Conservation (phyloP, 148 eudicot genomes). For the Rhododendron griersonianum region DNA sequence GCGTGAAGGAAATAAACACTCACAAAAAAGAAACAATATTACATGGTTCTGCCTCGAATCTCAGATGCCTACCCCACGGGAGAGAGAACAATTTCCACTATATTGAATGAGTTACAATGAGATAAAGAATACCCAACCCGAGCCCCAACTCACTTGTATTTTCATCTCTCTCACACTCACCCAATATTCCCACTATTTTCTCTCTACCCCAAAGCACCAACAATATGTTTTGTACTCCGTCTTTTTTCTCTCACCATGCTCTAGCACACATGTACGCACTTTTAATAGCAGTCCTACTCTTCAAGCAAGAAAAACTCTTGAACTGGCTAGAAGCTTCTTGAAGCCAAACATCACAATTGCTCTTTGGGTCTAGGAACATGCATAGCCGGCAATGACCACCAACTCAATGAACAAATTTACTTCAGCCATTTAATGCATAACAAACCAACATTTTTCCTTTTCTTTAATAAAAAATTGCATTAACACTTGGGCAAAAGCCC, state of each 20-base stretch:
- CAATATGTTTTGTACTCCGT: background rate
- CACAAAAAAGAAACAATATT: background rate
- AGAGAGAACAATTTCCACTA: background rate
- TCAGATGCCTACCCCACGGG: background rate
- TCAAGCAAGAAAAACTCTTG: background rate
- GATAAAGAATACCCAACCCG: background rate
- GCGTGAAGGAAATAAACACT: background rate
- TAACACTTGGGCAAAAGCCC: background rate
- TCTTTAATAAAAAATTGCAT: background rate
- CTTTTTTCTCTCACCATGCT: background rate
- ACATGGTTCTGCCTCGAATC: background rate
- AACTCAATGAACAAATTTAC: background rate
- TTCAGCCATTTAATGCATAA: background rate
- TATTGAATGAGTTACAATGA: background rate
- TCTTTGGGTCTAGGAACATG: background rate
- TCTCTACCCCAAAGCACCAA: background rate
- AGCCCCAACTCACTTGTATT: background rate
- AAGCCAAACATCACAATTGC: background rate
- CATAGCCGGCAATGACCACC: background rate
- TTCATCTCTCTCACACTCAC: background rate
- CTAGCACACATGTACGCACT: background rate
- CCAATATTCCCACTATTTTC: background rate
- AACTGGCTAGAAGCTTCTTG: background rate
- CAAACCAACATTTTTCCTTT: background rate
- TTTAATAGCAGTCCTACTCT: background rate